Base-by-base conservation (phyloP, 768 basidiomycete genomes). In the Pisolithus sp. region DNA sequence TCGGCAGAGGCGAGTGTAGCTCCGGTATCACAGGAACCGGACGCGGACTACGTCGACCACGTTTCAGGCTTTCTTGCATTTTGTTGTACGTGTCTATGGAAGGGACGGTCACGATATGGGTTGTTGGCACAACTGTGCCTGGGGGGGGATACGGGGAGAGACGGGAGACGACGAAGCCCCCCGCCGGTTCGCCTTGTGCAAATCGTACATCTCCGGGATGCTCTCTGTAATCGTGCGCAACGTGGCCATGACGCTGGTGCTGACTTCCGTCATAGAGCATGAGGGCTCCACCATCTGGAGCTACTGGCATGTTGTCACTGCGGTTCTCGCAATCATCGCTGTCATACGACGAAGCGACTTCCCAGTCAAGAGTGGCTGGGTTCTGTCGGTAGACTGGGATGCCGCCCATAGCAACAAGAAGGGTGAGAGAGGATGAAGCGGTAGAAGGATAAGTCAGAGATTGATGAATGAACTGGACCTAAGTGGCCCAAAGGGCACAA, bases 381-480 rank as follows among this genome's bases (percentile, higher is more conserved):
- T 66, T 65, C 44, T 65, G 64, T 36, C 64, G 60, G 40, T 52
- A 65, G 18, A 65, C 24, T 20, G 64, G 64, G 21, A 65, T 64
- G 12, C 43, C 17, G 43, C 26, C 41, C 39, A 42, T 42, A 17
- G 28, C 24, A 52, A n/a, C 61, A 66, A 62, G 38, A 20, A 23
- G 9, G n/a, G 7, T 34, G 31, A 26, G 5, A 43, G 12, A 4
- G 26, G 34, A 7, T 17, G 30, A 34, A 37, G 17, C 18, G 48
- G 38, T 34, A 13, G 12, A 40, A 21, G n/a, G 28, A 18, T 18
- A 46, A 15, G 23, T 20, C 45, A 46, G 9, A 40, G 49, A 45
- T 18, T 13, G 43, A 45, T 28, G 7, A 24, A 45, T 30, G 24
- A 45, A 17, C n/a, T 28, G 43, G 43, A 45, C 43, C 43, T 26